Evolutionary conservation across 2,329 filamentous ascomycete species (phyloP).

Genomic region (Fusarium beomiforme): DNA sequence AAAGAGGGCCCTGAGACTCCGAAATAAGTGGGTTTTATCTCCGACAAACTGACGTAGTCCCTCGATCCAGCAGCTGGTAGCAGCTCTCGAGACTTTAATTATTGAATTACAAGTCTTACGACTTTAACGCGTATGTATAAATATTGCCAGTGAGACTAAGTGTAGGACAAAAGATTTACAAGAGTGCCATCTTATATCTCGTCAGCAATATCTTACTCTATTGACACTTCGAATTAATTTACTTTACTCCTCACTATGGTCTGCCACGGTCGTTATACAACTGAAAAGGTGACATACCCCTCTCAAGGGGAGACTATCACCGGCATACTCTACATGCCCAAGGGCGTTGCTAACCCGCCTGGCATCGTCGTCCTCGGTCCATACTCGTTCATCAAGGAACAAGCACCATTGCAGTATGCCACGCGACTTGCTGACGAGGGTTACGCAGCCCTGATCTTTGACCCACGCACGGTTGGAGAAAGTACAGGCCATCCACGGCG

Average conservation of each 20-base stretch:
- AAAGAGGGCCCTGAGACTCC: too few relatives aligned
- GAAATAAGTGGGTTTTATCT: too few relatives aligned
- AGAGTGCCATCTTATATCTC: too few relatives aligned
- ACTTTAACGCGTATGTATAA: too few relatives aligned
- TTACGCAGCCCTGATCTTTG: neutral
- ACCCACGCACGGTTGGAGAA: neutral
- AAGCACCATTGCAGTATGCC: neutral
- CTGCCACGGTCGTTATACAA: neutral
- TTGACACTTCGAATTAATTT: neutral
- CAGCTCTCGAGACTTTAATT: too few relatives aligned
- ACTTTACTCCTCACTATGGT: neutral
- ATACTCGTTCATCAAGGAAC: neutral
- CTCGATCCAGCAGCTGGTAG: too few relatives aligned
- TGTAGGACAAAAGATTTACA: too few relatives aligned
- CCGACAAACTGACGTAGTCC: too few relatives aligned
- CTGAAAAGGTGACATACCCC: neutral
- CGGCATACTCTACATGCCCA: neutral
- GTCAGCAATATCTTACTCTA: neutral
- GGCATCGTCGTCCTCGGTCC: neutral
- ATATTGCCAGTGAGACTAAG: too few relatives aligned
- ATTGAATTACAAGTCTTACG: too few relatives aligned
- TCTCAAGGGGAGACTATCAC: neutral
- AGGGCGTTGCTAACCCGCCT: neutral
- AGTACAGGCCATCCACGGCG: neutral
- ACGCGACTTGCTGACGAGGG: neutral